Conservation (phyloP, 768 basidiomycete species). For the Russula dissimulans region DNA sequence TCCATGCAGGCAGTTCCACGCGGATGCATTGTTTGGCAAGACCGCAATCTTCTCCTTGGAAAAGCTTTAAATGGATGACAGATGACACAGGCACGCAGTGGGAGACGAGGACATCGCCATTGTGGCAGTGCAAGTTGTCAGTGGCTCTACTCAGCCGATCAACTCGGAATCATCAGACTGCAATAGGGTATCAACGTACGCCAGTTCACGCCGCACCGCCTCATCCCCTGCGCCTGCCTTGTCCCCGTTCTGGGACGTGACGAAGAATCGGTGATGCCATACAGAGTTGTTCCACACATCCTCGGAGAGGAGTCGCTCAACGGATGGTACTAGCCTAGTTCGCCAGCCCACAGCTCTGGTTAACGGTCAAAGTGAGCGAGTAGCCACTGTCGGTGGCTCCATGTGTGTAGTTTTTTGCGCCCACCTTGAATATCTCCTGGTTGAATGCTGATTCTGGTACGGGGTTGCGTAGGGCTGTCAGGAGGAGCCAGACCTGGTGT, state of each 20-base stretch:
- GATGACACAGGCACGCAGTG: constrained; percentile 27
- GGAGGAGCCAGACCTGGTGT: constrained; percentile 88
- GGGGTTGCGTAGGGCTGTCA: constrained; percentile 45
- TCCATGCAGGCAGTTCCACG: constrained; percentile 96
- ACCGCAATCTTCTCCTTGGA: constrained; percentile 75
- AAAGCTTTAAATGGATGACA: constrained; percentile 33
- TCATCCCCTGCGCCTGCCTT: constrained; percentile 52
- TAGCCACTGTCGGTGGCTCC: constrained; percentile 93
- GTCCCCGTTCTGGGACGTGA: constrained; percentile 63
- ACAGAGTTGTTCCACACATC: constrained; percentile 95
- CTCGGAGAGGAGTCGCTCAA: constrained; percentile 54
- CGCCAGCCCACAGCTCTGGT: constrained; percentile 58
- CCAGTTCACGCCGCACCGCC: constrained; percentile 59
- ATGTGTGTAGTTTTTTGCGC: constrained; percentile 99
- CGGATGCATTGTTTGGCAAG: constrained; percentile 88
- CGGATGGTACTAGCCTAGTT: constrained; percentile 64
- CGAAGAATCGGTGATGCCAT: constrained; percentile 93
- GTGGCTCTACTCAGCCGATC: neutral
- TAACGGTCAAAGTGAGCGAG: constrained; percentile 76
- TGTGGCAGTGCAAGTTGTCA: neutral
- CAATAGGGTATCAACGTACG: constrained; percentile 39
- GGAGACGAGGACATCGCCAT: constrained; percentile 7
- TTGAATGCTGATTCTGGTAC: constrained; percentile 73
- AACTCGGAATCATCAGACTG: neutral
- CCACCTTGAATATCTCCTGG: constrained; percentile 55